Evolutionary conservation across 2,329 filamentous ascomycete genomes (phyloP).

Genomic region (Fusarium tjaetaba): DNA sequence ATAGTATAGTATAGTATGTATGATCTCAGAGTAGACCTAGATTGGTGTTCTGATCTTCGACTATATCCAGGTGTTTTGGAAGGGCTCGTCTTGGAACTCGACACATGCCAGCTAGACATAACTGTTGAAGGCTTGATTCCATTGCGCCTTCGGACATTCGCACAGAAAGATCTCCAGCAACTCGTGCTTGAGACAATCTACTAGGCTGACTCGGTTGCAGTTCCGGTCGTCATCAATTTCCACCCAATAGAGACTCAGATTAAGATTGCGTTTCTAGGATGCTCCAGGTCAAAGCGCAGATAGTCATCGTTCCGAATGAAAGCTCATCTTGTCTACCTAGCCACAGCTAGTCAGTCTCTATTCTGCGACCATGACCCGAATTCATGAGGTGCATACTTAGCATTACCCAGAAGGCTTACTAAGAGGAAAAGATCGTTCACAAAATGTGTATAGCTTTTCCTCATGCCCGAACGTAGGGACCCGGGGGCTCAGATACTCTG

Average conservation of each 20-base stretch:
- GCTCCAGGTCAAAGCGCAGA: not conserved
- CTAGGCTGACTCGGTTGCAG: too few relatives aligned
- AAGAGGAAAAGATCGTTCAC: not conserved
- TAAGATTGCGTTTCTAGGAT: not conserved
- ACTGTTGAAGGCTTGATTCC: too few relatives aligned
- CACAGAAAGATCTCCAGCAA: too few relatives aligned
- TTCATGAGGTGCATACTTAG: not conserved
- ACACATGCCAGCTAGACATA: not conserved
- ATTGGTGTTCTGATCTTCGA: not conserved
- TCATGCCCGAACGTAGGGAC: not conserved
- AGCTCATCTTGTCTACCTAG: not conserved
- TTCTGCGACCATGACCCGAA: not conserved
- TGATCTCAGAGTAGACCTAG: not conserved
- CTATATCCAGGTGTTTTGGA: not conserved
- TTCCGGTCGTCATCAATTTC: not conserved
- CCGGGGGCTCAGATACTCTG: not conserved
- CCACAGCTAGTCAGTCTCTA: not conserved
- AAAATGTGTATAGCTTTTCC: not conserved
- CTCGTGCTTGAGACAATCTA: too few relatives aligned
- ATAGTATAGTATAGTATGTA: not conserved
- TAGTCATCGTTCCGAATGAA: not conserved
- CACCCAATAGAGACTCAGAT: fast-evolving
- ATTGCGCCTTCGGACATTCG: too few relatives aligned
- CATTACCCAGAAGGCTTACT: not conserved
- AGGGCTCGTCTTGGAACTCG: not conserved